Evolutionary conservation across 257 asterid genomes (phyloP).

Genomic region (Agastache rugosa): DNA sequence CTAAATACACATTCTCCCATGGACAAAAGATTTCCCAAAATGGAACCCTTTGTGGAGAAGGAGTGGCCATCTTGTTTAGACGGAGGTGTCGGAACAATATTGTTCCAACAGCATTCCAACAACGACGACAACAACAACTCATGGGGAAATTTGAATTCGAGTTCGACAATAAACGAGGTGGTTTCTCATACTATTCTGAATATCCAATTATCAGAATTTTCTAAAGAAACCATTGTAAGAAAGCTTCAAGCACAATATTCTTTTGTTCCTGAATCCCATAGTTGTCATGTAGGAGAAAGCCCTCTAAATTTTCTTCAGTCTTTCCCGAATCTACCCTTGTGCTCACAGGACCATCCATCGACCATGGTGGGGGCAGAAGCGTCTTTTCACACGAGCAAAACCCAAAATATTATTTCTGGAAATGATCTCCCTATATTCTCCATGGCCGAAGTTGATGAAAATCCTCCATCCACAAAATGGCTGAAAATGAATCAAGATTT

Average conservation of each 20-base stretch:
- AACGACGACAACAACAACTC: neutral
- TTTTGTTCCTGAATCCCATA: constrained; percentile 22
- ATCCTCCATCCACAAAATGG: constrained; percentile 3
- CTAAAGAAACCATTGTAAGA: constrained; percentile 37
- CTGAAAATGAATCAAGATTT: constrained; percentile 39
- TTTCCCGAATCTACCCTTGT: constrained; percentile 55
- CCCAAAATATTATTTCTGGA: constrained; percentile 27
- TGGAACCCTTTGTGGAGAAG: constrained; percentile 54
- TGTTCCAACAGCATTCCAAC: constrained; percentile 35
- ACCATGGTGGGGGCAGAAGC: constrained; percentile 10
- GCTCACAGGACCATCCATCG: constrained; percentile 53
- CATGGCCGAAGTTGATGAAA: constrained; percentile 43
- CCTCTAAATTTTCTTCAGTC: constrained; percentile 46
- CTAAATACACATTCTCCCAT: constrained; percentile 21
- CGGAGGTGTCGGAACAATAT: constrained; percentile 39
- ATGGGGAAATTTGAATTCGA: constrained; percentile 23
- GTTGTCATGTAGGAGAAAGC: constrained; percentile 15
- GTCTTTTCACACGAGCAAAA: constrained; percentile 34
- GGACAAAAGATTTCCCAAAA: constrained; percentile 42
- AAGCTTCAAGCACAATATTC: constrained; percentile 33
- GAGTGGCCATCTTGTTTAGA: constrained; percentile 42
- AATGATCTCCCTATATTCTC: constrained; percentile 50
- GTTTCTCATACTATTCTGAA: constrained; percentile 29
- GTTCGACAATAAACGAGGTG: constrained; percentile 35
- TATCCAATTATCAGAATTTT: constrained; percentile 41